A percentile compares a stretch with the other conserved stretches of the same genome.
phyloP scores from a whole-genome alignment of 2,329 filamentous ascomycete genomes.

The Cladosporium cucumerinum region DNA sequence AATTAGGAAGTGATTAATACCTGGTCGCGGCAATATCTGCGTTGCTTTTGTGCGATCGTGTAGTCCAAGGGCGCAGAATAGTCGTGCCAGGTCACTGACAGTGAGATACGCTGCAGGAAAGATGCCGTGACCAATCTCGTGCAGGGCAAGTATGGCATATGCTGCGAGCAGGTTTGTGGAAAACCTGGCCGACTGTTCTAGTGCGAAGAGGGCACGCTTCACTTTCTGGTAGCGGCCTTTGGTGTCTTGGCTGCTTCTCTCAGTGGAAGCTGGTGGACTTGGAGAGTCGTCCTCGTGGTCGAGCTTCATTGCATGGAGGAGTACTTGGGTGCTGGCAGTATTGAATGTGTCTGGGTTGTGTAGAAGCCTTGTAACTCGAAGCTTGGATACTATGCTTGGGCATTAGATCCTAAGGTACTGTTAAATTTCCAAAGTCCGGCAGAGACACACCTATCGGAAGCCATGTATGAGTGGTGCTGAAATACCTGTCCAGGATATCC shows the following conservation, averaged over 20 bases:
- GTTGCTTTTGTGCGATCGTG: conserved; percentile 24
- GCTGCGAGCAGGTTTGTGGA: conserved; percentile 21
- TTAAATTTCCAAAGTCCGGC: not conserved
- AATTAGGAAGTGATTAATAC: not conserved
- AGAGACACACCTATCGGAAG: conserved; percentile 14
- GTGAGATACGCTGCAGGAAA: conserved; percentile 23
- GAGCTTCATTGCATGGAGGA: conserved; percentile 19
- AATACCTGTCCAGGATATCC: conserved; percentile 11
- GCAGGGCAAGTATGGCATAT: conserved; percentile 19
- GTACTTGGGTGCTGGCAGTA: not conserved
- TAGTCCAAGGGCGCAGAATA: conserved; percentile 18
- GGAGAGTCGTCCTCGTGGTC: not conserved
- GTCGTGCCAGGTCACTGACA: conserved; percentile 13
- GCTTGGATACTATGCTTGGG: not conserved
- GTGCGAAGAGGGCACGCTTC: conserved; percentile 19
- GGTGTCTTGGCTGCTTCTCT: not conserved
- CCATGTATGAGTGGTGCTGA: conserved; percentile 19
- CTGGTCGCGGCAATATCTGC: conserved; percentile 10
- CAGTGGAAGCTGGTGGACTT: not conserved
- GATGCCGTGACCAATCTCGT: conserved; percentile 22
- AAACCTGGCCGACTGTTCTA: conserved; percentile 19
- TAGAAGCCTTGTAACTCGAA: conserved; percentile 11
- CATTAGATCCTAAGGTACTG: not conserved
- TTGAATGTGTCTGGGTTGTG: not conserved
- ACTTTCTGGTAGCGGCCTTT: conserved; percentile 9